A percentile compares a stretch with the other conserved stretches of the same genome.
Conservation (phyloP, 768 basidiomycete species). For the Podaxis rugospora region DNA sequence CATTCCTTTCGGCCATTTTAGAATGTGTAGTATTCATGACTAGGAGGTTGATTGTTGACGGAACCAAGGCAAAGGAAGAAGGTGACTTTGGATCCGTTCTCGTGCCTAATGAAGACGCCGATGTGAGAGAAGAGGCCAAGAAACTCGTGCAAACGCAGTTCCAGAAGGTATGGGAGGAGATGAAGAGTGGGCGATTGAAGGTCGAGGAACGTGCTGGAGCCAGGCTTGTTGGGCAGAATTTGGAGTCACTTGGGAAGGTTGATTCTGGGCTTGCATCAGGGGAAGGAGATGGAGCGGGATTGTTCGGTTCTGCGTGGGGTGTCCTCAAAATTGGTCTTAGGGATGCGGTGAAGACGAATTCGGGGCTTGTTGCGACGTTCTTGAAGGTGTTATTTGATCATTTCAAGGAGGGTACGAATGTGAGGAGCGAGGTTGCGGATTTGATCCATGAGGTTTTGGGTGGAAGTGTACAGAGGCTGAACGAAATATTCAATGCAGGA, state of each 20-base stretch:
- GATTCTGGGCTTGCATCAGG: slow-evolving; percentile 18
- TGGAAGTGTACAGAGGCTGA: slow-evolving; percentile 28
- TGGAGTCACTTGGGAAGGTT: slow-evolving; percentile 29
- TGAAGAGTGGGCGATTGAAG: slow-evolving; percentile 39
- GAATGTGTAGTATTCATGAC: slow-evolving; percentile 60
- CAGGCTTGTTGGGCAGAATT: slow-evolving; percentile 36
- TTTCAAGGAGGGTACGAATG: slow-evolving; percentile 27
- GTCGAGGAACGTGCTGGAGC: slow-evolving; percentile 42
- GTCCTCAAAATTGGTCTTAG: slow-evolving; percentile 30
- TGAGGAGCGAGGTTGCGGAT: slow-evolving; percentile 21
- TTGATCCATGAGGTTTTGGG: slow-evolving; percentile 31
- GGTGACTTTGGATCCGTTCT: not conserved
- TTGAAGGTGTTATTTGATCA: slow-evolving; percentile 40
- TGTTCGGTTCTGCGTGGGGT: slow-evolving; percentile 50
- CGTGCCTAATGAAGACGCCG: not conserved
- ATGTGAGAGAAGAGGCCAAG: not conserved
- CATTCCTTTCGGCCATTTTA: slow-evolving; percentile 64
- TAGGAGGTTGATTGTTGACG: slow-evolving; percentile 9
- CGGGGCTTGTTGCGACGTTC: slow-evolving; percentile 37
- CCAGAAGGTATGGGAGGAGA: slow-evolving; percentile 42
- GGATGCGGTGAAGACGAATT: slow-evolving; percentile 15
- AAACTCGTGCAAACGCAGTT: slow-evolving; percentile 43
- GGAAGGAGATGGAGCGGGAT: slow-evolving; percentile 21
- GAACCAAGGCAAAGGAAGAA: not conserved
- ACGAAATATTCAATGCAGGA: slow-evolving; percentile 14